Evolutionary conservation across 1,284 basidiomycete species (phyloP), one percentile per base, ranked within the genome.

Genomic region (Trametes versicolor): DNA sequence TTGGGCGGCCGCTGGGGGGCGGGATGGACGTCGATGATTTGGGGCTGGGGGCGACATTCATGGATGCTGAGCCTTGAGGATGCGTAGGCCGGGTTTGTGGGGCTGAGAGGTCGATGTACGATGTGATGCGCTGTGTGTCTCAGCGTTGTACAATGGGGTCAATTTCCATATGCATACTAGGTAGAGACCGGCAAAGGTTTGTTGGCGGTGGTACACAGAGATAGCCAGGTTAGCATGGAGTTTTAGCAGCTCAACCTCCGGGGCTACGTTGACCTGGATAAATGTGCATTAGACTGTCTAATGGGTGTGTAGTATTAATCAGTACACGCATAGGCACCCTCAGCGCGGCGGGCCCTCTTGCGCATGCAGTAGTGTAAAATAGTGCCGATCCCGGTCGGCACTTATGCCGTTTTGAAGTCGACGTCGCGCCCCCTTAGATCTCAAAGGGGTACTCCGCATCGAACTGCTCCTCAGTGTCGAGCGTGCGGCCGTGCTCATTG

Each of bases 21-120:
- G 70, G 73, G 4, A 80, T 82, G 81, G 78, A 81, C 29, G 72
- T 82, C 54, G 76, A 77, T 37, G 75, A 71, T 2, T 68, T 65
- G 12, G 71, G 65, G 25, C 62, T 76, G 57, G 72, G 60, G 43
- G 71, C 70, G 19, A 75, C 73, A 41, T 76, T 77, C 65, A 67
- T 73, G 69, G 68, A 56, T 29, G 34, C 41, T 13, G 37, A 39
- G 37, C 13, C 21, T 29, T 10, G 10, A n/a, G 47, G 29, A n/a
- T 17, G 32, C 3, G 53, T 19, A 1, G 8, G 19, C 2, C 19
- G n/a, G 36, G 27, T 19, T 43, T 32, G 29, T 8, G n/a, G n/a
- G n/a, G n/a, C n/a, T n/a, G n/a, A n/a, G n/a, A n/a, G n/a, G n/a
- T n/a, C n/a, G n/a, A 39, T 49, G 13, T 48, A 21, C 13, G n/a